Percentiles rank a stretch among this genome's conserved stretches.
Conservation (phyloP, 192 early-diverging fungal species). For the Coemansia sp. region DNA sequence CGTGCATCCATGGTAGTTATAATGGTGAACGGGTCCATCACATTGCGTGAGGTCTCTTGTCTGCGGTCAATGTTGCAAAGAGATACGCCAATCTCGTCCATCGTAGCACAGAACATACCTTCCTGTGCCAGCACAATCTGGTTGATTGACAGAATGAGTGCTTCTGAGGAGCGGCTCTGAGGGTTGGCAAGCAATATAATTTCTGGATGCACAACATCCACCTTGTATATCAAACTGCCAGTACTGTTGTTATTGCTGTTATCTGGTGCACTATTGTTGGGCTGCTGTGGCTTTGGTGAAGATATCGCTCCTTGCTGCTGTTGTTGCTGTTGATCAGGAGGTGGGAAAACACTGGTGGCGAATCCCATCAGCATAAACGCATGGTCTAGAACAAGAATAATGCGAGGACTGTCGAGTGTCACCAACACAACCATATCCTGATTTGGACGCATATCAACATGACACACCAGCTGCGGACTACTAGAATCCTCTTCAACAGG, state of each 20-base stretch:
- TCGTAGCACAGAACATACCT: slow-evolving; percentile 65
- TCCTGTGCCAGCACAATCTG: slow-evolving; percentile 79
- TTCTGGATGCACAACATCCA: slow-evolving; percentile 78
- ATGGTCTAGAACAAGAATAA: slow-evolving; percentile 86
- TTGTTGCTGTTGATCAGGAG: slow-evolving; percentile 8
- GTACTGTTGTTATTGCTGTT: slow-evolving; percentile 6
- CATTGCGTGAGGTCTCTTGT: slow-evolving; percentile 70
- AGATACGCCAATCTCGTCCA: slow-evolving; percentile 84
- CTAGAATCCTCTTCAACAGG: slow-evolving; percentile 37
- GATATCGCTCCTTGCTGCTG: not conserved
- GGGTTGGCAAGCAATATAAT: slow-evolving; percentile 83
- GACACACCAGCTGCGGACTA: slow-evolving; percentile 46
- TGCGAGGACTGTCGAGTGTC: slow-evolving; percentile 76
- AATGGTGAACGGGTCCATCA: slow-evolving; percentile 90
- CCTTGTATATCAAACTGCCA: slow-evolving; percentile 62
- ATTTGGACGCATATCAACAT: slow-evolving; percentile 45
- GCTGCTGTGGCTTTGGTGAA: not conserved
- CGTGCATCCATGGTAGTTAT: slow-evolving; percentile 75
- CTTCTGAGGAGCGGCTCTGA: slow-evolving; percentile 66
- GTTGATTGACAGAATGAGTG: slow-evolving; percentile 80
- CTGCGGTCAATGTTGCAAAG: slow-evolving; percentile 86
- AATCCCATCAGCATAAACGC: slow-evolving; percentile 74
- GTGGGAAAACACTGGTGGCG: slow-evolving; percentile 62
- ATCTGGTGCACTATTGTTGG: not conserved
- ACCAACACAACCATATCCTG: slow-evolving; percentile 59